Evolutionary conservation across 805 yeast species (phyloP).

Genomic region (Ogataea neopini): DNA sequence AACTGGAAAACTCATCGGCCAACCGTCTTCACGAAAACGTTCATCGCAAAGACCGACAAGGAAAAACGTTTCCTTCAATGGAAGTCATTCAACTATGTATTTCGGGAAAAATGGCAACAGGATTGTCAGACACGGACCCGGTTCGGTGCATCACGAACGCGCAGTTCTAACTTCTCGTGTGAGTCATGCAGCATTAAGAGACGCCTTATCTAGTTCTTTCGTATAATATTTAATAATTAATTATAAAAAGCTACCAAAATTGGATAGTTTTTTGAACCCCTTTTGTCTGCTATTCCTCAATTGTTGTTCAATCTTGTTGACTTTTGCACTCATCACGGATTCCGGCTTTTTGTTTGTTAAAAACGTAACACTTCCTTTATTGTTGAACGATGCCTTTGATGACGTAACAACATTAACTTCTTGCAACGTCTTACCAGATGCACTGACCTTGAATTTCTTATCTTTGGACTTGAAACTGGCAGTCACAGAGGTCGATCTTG

Average conservation of each 20-base stretch:
- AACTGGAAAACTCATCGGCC: constrained; percentile 32
- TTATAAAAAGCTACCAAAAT: constrained; percentile 19
- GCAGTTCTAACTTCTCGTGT: constrained; percentile 42
- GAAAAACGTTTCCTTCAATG: constrained; percentile 27
- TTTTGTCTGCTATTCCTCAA: constrained; percentile 17
- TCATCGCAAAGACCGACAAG: constrained; percentile 3
- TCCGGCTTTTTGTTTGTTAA: constrained; percentile 20
- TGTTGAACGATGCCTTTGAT: constrained; percentile 25
- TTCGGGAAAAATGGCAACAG: constrained; percentile 44
- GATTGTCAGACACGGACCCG: constrained; percentile 45
- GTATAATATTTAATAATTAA: neutral
- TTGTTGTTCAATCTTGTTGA: constrained; percentile 21
- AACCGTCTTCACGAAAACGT: constrained; percentile 22
- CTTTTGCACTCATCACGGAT: constrained; percentile 17
- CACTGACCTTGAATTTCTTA: constrained; percentile 23
- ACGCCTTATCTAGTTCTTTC: constrained; percentile 40
- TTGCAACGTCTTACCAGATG: constrained; percentile 28
- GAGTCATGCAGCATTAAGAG: constrained; percentile 48
- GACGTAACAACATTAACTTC: constrained; percentile 34
- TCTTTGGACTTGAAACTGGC: constrained; percentile 28
- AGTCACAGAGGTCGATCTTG: constrained; percentile 29
- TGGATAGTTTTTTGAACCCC: constrained; percentile 17
- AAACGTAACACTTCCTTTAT: constrained; percentile 32
- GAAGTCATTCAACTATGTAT: constrained; percentile 42
- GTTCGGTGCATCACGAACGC: constrained; percentile 36